Evolutionary conservation across 345 rosid genomes (phyloP).

Genomic region (Cardamine resedifolia): DNA sequence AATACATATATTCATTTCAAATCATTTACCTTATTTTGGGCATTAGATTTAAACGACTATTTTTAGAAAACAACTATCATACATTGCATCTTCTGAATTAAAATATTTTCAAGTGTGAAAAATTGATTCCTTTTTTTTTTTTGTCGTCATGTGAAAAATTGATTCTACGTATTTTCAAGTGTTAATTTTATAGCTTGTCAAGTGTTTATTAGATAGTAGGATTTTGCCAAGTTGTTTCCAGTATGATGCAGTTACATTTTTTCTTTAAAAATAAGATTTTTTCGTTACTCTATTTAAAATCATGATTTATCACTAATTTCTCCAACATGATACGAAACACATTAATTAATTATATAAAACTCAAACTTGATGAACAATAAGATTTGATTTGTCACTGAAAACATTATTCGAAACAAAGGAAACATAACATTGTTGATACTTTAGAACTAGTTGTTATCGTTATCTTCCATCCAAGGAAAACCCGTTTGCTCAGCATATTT

Average conservation of each 20-base stretch:
- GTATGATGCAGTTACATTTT: neutral
- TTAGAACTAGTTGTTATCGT: neutral
- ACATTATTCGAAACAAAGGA: neutral
- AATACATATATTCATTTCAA: neutral
- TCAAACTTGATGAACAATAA: neutral
- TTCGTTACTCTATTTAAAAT: no score
- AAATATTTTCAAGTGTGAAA: neutral
- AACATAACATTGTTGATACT: neutral
- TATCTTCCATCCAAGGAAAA: constrained; percentile 23
- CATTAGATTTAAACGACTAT: neutral
- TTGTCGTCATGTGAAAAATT: no score
- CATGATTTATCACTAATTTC: neutral
- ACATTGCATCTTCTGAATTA: neutral
- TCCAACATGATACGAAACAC: neutral
- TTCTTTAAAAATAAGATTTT: neutral
- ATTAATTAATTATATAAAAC: neutral
- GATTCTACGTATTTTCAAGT: neutral
- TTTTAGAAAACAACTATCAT: neutral
- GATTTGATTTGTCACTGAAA: neutral
- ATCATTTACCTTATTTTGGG: neutral
- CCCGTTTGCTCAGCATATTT: constrained; percentile 9
- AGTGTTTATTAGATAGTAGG: neutral
- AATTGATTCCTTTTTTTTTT: no score
- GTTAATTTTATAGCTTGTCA: neutral
- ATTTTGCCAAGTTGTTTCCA: neutral